Evolutionary conservation across 331 rosid species (phyloP), one percentile per base, ranked within the genome.

Genomic region (Prunus yedoensis): DNA sequence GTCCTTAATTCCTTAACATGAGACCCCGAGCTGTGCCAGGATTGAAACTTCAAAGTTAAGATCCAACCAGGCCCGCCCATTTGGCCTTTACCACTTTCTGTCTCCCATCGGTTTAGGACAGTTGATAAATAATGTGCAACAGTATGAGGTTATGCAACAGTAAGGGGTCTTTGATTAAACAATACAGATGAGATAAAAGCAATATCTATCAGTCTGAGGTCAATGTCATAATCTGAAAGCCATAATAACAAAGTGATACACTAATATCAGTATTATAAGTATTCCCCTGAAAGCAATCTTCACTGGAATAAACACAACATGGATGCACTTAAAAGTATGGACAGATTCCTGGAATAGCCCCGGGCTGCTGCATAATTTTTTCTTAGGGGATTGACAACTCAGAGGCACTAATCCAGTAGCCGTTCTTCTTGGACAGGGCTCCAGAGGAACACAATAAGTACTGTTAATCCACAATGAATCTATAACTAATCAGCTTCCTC

Each of bases 401-500:
- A 43, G 63, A 56, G 58, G 65, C 77, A 32, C n/a, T 38, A 62
- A 63, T 63, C 74, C 38, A 8, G 43, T 27, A 20, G 58, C 68
- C 77, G 27, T 63, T 82, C 79, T 63, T 82, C 79, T 60, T 54
- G 7, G 69, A 76, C 85, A 80, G 76, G 30, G 81, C 83, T 83
- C 77, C 52, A 64, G 78, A 78, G 51, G 75, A 74, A 79, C 65
- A 71, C 78, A 71, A 68, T 51, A 45, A 70, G 77, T 46, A 75
- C 56, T 45, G 79, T 71, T 52, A 17, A 77, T 74, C 77, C 76
- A 75, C 78, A 74, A 65, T 10, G 58, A 82, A 74, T 82, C 79
- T 32, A 82, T 74, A 85, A 76, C 79, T 58, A 73, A 86, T 80
- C 76, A 49, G 82, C 59, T 43, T 71, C 88, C 83, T 79, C 81